These are phyloP conservation scores for Thalassiosira gravida DNA, from an alignment of 352 stramenopile genomes.

Conservation along the genomic window DNA sequence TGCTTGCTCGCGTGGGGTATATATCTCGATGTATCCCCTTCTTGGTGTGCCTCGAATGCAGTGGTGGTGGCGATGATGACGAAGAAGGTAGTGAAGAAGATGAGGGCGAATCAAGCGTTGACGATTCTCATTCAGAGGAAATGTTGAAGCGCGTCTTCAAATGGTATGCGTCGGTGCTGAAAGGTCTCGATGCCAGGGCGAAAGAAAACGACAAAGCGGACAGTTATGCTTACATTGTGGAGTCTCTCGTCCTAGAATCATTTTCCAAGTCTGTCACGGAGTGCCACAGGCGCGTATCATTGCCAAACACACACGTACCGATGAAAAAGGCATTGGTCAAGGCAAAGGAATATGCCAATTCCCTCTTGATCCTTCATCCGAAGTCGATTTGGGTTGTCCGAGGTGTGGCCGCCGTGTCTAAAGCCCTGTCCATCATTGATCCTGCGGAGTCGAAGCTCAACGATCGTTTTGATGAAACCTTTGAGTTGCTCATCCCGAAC, in stretches of 20 bases:
- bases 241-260: slow-evolving; percentile 65
- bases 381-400: slow-evolving; percentile 69
- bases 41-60: slow-evolving; percentile 54
- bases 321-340: slow-evolving; percentile 42
- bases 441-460: slow-evolving; percentile 41
- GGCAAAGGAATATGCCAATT: slow-evolving; percentile 39
- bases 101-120: neutral
- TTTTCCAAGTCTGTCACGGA: slow-evolving; percentile 57
- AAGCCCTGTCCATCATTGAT: slow-evolving; percentile 49
- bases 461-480: slow-evolving; percentile 61
- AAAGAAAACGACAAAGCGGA: slow-evolving; percentile 26
- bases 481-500: slow-evolving; percentile 70
- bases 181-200: slow-evolving; percentile 31
- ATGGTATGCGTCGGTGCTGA: slow-evolving; percentile 54
- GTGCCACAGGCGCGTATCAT: slow-evolving; percentile 48
- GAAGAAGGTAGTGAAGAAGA: slow-evolving; percentile 35
- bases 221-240: slow-evolving; percentile 31
- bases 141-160: slow-evolving; percentile 35
- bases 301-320: slow-evolving; percentile 23
- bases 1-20: slow-evolving; percentile 49
- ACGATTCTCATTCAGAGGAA: slow-evolving; percentile 23
- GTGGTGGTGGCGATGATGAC: slow-evolving; percentile 25
- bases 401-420: slow-evolving; percentile 57
- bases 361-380: slow-evolving; percentile 53
- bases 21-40: slow-evolving; percentile 68